Base-by-base conservation (phyloP, 2,329 filamentous ascomycete species). In the Leptographium wingfieldii region DNA sequence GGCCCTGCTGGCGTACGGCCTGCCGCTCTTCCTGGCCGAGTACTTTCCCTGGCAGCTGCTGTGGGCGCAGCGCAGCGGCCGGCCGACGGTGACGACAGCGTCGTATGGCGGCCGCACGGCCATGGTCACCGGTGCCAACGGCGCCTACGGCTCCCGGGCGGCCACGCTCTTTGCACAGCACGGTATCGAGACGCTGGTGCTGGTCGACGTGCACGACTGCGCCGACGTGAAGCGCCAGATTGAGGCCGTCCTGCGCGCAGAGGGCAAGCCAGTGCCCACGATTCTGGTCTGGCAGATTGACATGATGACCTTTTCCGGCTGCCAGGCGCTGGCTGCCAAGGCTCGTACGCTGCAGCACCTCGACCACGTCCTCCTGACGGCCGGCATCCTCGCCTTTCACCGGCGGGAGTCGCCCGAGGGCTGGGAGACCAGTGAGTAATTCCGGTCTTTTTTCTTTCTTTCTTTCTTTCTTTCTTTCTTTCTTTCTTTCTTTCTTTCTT, bases 241-340 rank as follows among this genome's bases (percentile, higher is more conserved):
- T 49, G 68, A 71, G 64, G 62, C 65, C 0, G 71, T 71, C 55
- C 65, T 71, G 48, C 58, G 22, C 0, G 67, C 65, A 1, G 9
- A 48, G 52, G 61, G 64, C 25, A 71, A 68, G 60, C 49, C 65
- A 22, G 56, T 58, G 10, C 70, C 71, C 1, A 69, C 64, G 9
- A 72, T 73, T 48, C 60, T 73, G 3, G 67, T 73, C 19, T 73
- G 71, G 71, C 65, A 71, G 38, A 67, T 70, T 58, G 71, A 73
- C 60, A 66, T 73, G 58, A 72, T 73, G 71, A 65, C 67, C 5
- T 73, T 71, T 60, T 64, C 65, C 1, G 71, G 69, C 6, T 72
- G 71, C 46, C 68, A 69, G 40, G 66, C 68, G 14, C 59, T 73
- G 3, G 69, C 67, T 5, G 65, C 60, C 29, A 68, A 67, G 61